These are phyloP conservation scores for Quercus variabilis DNA, from an alignment of 306 rosid species.

Conservation along the genomic window DNA sequence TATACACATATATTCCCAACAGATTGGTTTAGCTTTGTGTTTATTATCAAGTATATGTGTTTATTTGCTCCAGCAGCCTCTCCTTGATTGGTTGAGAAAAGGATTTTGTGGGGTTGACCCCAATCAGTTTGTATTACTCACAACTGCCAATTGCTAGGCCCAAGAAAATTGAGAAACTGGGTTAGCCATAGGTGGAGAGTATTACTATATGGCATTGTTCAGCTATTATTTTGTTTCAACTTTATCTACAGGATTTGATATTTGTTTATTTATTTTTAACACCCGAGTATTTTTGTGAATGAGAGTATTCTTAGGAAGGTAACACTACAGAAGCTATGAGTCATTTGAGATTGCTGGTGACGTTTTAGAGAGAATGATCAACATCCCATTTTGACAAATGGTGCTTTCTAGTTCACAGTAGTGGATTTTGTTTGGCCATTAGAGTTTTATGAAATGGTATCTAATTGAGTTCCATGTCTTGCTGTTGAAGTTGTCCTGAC, in stretches of 20 bases:
- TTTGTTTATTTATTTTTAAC: background rate
- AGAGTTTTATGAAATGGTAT: background rate
- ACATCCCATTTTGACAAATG: background rate
- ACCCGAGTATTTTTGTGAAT: background rate
- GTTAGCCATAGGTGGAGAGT: background rate
- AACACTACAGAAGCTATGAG: background rate
- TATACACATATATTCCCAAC: background rate
- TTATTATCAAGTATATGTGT: background rate
- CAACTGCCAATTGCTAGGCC: background rate
- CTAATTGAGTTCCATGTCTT: background rate
- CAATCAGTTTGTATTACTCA: background rate
- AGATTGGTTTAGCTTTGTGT: background rate
- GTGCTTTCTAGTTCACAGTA: background rate
- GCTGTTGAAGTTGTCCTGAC: background rate
- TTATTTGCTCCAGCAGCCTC: background rate
- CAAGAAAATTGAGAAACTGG: background rate
- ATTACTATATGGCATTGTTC: background rate
- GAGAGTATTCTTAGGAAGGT: background rate
- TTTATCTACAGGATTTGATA: background rate
- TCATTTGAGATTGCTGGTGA: background rate
- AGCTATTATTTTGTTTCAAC: background rate
- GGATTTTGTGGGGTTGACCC: background rate
- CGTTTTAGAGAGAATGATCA: background rate
- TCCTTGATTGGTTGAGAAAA: background rate
- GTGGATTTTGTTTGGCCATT: background rate